These are phyloP conservation scores for Populus tremula DNA, from an alignment of 345 rosid species.

Conservation along the genomic window DNA sequence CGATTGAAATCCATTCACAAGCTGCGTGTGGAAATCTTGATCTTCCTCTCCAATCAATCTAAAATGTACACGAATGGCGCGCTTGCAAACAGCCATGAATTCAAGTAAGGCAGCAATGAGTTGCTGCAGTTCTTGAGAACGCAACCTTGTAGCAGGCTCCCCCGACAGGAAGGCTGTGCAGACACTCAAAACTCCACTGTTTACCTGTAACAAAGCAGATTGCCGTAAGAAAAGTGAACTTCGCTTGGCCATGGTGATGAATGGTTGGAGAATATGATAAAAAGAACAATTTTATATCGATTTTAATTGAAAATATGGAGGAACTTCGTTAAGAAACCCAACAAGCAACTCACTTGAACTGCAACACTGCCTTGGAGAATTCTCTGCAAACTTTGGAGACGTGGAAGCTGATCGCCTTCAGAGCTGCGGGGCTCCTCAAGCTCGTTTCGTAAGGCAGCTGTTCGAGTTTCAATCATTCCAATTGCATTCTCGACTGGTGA, in stretches of 20 bases:
- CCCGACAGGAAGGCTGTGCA: conserved; percentile 98
- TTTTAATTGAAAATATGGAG: neutral
- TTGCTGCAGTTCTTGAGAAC: conserved; percentile 94
- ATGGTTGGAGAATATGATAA: neutral
- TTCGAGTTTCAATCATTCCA: conserved; percentile 98
- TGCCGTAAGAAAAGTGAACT: neutral
- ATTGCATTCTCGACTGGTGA: conserved; percentile 99
- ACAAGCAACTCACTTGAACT: conserved; percentile 61
- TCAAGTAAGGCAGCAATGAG: conserved; percentile 95
- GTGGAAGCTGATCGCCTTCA: conserved; percentile 94
- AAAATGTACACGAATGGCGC: conserved; percentile 91
- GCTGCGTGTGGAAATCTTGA: conserved; percentile 98
- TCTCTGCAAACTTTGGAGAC: conserved; percentile 94
- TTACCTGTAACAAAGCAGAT: conserved; percentile 58
- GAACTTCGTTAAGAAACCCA: neutral
- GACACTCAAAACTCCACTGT: conserved; percentile 95
- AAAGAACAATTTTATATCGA: neutral
- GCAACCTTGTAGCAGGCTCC: conserved; percentile 94
- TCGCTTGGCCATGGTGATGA: neutral
- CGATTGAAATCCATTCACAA: conserved; percentile 97
- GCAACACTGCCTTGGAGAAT: conserved; percentile 99
- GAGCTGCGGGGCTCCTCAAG: conserved; percentile 99
- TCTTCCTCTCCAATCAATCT: conserved; percentile 96
- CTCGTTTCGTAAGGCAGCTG: conserved; percentile 87
- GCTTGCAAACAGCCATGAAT: conserved; percentile 99